Evolutionary conservation across 768 basidiomycete species (phyloP), one percentile per base, ranked within the genome.

Genomic region (Trametopsis cervina): DNA sequence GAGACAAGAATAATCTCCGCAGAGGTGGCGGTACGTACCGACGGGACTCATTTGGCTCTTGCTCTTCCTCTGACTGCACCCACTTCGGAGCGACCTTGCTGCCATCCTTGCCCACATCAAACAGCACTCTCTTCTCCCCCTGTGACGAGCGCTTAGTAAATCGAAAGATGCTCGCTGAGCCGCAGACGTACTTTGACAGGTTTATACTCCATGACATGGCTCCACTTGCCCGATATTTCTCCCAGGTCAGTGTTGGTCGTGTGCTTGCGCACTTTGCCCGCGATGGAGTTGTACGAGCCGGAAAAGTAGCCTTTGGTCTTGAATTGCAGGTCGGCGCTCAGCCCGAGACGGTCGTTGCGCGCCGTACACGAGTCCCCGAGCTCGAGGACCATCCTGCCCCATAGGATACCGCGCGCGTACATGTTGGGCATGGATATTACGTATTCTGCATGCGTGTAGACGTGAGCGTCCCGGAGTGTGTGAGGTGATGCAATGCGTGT

Each of bases 271-370:
- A 97, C 75, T 55, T 81, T 80, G 9, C 96, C 96, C 4, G 80
- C 65, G 50, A 99, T 77, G 29, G 85, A 82, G 62, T 99, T 98
- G 72, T 98, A 95, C 47, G 88, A 86, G 20, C 96, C 96, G 1
- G 92, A 93, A 68, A 97, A 96, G 75, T 95, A 97, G 17, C 95
- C 95, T 80, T 96, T 98, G 35, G 93, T 94, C 76, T 97, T 98
- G 74, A 98, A 99, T 56, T 97, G 92, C 27, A 98, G 69, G 61
- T 95, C 92, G 52, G 87, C 89, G 40, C 63, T 68, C 53, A 89
- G 63, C 17, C 80, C 81, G 38, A 80, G 79, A 58, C 80, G 81
- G 59, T 88, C 83, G 69, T 92, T 93, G 70, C 80, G 82, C 49
- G 91, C 90, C 6, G 71, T 76, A 57, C 90, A 92, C 26, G 80